Evolutionary conservation across 1,139 yeast species (phyloP).

Genomic region (Yamadazyma sp.): DNA sequence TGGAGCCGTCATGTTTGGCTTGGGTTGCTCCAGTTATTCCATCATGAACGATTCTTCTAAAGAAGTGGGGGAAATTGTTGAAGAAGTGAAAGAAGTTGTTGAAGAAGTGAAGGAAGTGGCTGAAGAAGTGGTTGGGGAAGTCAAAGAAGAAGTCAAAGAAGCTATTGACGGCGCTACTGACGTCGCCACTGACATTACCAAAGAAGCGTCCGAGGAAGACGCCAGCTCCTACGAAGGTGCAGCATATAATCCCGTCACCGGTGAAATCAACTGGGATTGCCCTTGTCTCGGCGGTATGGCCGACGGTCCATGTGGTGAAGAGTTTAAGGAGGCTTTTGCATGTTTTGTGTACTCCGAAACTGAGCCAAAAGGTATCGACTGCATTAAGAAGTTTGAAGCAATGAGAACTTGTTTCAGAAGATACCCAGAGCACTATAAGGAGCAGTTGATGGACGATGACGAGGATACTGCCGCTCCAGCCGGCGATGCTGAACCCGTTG

Average conservation of each 20-base stretch:
- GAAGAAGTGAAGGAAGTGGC: conserved; percentile 11
- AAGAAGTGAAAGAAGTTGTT: too few relatives aligned
- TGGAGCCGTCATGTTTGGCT: conserved; percentile 1
- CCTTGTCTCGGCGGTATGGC: conserved; percentile 99
- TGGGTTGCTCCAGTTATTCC: conserved; percentile 1
- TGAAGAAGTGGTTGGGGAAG: conserved; percentile 1
- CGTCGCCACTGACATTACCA: too few relatives aligned
- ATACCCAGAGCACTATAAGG: conserved; percentile 93
- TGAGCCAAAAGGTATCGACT: conserved; percentile 97
- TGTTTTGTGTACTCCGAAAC: conserved; percentile 94
- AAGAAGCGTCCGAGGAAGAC: conserved; percentile 1
- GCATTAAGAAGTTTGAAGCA: conserved; percentile 84
- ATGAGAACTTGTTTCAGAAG: conserved; percentile 96
- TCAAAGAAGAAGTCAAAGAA: conserved; percentile 11
- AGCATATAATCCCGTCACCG: conserved; percentile 95
- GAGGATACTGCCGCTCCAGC: conserved; percentile 19
- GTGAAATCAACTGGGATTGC: conserved; percentile 99
- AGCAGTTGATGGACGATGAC: conserved; percentile 80
- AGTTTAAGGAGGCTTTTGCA: conserved; percentile 92
- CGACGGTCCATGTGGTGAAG: conserved; percentile 97
- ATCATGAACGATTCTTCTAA: conserved; percentile 1
- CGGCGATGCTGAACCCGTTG: conserved; percentile 10
- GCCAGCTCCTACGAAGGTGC: conserved; percentile 41
- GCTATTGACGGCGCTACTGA: conserved; percentile 5
- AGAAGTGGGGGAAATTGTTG: background rate